phyloP scores from a whole-genome alignment of 441 rosid species.

The Populus hybrid region DNA sequence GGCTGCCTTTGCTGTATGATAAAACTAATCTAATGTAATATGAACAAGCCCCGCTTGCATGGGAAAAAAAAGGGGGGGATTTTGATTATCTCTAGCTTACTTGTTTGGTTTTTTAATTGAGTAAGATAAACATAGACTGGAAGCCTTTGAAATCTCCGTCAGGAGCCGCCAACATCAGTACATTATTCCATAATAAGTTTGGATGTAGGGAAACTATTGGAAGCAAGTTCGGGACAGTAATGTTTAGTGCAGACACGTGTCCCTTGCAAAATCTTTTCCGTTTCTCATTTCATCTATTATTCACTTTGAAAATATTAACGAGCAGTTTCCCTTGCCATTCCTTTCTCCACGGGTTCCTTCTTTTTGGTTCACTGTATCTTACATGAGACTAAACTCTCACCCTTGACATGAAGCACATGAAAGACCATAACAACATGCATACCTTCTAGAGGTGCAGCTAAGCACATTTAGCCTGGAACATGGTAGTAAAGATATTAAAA shows the following conservation, averaged over 20 bases:
- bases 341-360: background rate
- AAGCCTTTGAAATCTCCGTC: background rate
- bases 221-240: background rate
- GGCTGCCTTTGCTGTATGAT: background rate
- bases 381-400: background rate
- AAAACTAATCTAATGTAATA: background rate
- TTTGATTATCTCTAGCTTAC: background rate
- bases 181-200: background rate
- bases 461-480: background rate
- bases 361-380: no score
- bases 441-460: background rate
- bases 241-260: background rate
- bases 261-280: background rate
- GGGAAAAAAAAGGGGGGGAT: background rate
- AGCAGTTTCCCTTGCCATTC: background rate
- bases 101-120: background rate
- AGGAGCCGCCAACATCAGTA: background rate
- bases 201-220: background rate
- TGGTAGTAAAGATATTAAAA: background rate
- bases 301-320: background rate
- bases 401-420: background rate
- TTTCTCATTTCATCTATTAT: slow-evolving; percentile 1
- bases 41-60: background rate
- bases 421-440: background rate
- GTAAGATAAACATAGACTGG: background rate